Base-by-base conservation (phyloP, 2,329 filamentous ascomycete genomes). In the Paradendryphiella salina region DNA sequence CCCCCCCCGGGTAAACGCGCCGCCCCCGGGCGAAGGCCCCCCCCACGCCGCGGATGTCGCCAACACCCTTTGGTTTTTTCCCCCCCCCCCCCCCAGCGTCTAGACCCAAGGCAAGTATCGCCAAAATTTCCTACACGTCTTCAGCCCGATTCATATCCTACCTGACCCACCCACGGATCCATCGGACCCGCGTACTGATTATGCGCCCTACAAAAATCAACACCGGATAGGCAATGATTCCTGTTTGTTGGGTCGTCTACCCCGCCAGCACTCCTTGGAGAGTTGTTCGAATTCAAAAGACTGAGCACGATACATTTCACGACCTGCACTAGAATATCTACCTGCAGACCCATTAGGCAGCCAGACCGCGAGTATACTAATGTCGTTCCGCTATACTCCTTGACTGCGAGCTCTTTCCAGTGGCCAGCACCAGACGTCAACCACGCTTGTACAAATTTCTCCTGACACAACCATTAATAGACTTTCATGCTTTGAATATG, bases 101-200 rank as follows among this genome's bases (percentile, higher is more conserved):
- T 40, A 52, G 49, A 46, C 45, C 49, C 18, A 15, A 43, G 23
- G 49, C 39, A 32, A 45, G 13, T 17, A 40, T 37, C 15, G 18
- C 29, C 33, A 36, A 52, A 36, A 40, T 43, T 36, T 41, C 28
- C 3, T 18, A 20, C 36, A 23, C 10, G 29, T 18, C 20, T 23
- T 21, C 42, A 13, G 40, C 35, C 17, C 44, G 21, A 46, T 39
- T 29, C 32, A 31, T 48, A 47, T 26, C 42, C 23, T 10, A 29
- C 37, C 23, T 38, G 37, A 38, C 52, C 38, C 42, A 54, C 37
- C 35, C 36, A 17, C 31, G 36, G 15, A 14, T 40, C 43, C 15
- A 31, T 29, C 21, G 18, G 37, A 40, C 36, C 21, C 36, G 41
- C 21, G 23, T 32, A 6, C 31, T 39, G 33, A 46, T 40, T 31